Evolutionary conservation across 768 basidiomycete species (phyloP).

Genomic region (Suillus bovinus): DNA sequence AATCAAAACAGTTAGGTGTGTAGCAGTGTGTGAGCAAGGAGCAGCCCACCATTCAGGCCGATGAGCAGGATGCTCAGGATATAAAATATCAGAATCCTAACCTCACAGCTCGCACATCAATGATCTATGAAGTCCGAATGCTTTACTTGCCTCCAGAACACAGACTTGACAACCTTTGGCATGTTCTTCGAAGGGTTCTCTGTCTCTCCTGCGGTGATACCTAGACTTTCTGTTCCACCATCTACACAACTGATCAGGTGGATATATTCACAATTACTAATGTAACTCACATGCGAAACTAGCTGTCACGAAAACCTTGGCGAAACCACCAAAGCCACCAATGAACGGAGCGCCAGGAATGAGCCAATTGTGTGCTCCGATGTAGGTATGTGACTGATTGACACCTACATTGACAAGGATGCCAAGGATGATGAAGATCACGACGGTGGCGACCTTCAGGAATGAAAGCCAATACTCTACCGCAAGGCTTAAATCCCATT

Average conservation of each 20-base stretch:
- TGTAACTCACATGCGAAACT: constrained; percentile 74
- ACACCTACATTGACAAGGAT: constrained; percentile 80
- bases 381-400: constrained; percentile 65
- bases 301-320: constrained; percentile 79
- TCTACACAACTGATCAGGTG: constrained; percentile 37
- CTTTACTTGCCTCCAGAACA: constrained; percentile 73
- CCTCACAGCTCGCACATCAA: constrained; percentile 12
- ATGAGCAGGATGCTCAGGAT: constrained; percentile 75
- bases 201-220: constrained; percentile 92
- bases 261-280: background rate
- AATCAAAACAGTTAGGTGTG: constrained; percentile 7
- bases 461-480: constrained; percentile 86
- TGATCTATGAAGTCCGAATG: background rate
- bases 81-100: constrained; percentile 82
- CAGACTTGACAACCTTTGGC: constrained; percentile 85
- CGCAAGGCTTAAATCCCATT: constrained; percentile 1
- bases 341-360: constrained; percentile 84
- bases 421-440: constrained; percentile 78
- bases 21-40: background rate
- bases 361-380: constrained; percentile 71
- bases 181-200: constrained; percentile 86
- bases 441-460: constrained; percentile 76
- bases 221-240: constrained; percentile 89
- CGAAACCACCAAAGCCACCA: constrained; percentile 82
- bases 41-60: constrained; percentile 71